Evolutionary conservation across 352 stramenopile genomes (phyloP).

Genomic region (Peronospora destructor): DNA sequence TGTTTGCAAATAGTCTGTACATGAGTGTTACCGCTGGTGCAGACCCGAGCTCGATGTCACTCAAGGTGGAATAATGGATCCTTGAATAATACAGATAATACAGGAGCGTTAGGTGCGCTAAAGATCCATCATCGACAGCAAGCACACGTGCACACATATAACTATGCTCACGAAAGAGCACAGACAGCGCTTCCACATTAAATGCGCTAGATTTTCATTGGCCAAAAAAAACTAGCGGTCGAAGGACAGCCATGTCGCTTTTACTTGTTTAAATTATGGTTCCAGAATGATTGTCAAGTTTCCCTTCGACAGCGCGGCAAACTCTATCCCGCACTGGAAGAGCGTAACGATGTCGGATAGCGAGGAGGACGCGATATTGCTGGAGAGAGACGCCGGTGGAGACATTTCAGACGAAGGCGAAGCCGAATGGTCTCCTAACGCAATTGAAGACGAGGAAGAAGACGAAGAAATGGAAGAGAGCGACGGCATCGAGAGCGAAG

Average conservation of each 20-base stretch:
- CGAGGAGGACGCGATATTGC: conserved; percentile 6
- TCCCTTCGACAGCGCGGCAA: conserved; percentile 10
- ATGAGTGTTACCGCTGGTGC: conserved; percentile 22
- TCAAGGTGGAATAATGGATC: conserved; percentile 52
- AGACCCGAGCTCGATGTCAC: conserved; percentile 16
- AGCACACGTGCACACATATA: conserved; percentile 52
- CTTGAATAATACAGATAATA: conserved; percentile 33
- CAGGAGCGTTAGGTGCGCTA: conserved; percentile 49
- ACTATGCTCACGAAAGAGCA: conserved; percentile 26
- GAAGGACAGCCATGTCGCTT: too few relatives aligned
- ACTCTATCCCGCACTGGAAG: conserved; percentile 11
- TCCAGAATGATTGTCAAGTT: conserved; percentile 31
- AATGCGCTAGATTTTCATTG: background rate
- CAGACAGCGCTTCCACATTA: conserved; percentile 9
- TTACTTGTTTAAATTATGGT: conserved; percentile 1
- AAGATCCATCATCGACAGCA: conserved; percentile 47
- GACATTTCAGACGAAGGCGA: conserved; percentile 23
- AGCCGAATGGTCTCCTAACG: conserved; percentile 31
- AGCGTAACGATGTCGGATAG: conserved; percentile 15
- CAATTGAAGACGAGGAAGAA: conserved; percentile 1
- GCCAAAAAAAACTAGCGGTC: background rate
- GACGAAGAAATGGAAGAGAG: background rate
- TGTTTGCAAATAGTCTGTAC: conserved; percentile 34
- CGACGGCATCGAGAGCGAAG: background rate
- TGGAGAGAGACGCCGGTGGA: background rate